phyloP scores from a whole-genome alignment of 192 early-diverging fungal species.

The Paraglomus brasilianum region DNA sequence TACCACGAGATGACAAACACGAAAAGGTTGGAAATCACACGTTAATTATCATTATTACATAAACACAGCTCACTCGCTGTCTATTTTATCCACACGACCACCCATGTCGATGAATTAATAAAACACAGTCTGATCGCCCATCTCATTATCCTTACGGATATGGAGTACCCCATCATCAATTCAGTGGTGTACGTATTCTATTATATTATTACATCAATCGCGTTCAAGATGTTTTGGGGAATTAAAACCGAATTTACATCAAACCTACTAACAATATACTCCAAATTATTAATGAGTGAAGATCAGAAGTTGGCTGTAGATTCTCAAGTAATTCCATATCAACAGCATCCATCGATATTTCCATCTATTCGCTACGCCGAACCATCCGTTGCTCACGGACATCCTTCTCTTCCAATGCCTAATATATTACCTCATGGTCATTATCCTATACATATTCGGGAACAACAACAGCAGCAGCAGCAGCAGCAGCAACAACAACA shows the following conservation, averaged over 20 bases:
- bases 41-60: background rate
- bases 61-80: background rate
- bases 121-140: conserved; percentile 16
- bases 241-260: too few relatives aligned
- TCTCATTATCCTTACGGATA: conserved; percentile 7
- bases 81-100: conserved; percentile 5
- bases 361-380: too few relatives aligned
- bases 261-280: too few relatives aligned
- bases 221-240: too few relatives aligned
- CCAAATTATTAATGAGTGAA: too few relatives aligned
- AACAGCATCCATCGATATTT: too few relatives aligned
- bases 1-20: conserved; percentile 78
- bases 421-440: background rate
- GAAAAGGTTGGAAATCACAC: conserved; percentile 12
- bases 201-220: too few relatives aligned
- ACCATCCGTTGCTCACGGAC: background rate
- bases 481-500: background rate
- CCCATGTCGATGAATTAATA: too few relatives aligned
- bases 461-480: background rate
- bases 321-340: too few relatives aligned
- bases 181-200: background rate
- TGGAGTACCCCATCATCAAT: conserved; percentile 5
- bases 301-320: too few relatives aligned
- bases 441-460: background rate
- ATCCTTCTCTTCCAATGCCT: conserved; percentile 10